Evolutionary conservation across 768 basidiomycete species (phyloP), one percentile per base, ranked within the genome.

Genomic region (Russula sp.): DNA sequence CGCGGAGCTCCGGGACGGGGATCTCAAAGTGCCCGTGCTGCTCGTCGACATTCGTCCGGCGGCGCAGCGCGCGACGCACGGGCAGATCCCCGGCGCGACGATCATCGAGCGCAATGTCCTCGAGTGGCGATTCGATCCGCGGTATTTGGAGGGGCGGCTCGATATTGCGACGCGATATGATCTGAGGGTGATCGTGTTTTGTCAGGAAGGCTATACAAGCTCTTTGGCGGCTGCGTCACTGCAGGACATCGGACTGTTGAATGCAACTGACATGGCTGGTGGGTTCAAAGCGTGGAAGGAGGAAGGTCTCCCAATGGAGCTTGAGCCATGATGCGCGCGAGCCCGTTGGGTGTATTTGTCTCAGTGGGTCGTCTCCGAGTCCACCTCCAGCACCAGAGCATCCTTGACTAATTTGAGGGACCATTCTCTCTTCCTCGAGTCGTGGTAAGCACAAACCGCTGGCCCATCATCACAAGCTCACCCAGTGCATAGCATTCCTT

Each of bases 91-190:
- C 8, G 88, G 89, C 0, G 80, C 88, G n/a, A 74, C 90, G 59
- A 75, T 88, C 58, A 81, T 91, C 62, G 89, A 91, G 69, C 80
- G 89, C 27, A 91, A 88, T 69, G 81, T 84, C 6, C 78, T 92
- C 57, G 90, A 92, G 71, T 90, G 88, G 88, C 80, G 83, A 27
- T 85, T 92, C 66, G 89, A 92, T 73, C 90, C 89, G 5, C 78
- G 87, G 59, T 79, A 75, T 66, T 52, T 56, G 31, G 76, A 80
- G 6, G 76, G 81, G 13, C 77, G 85, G 39, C 73, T 91, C 57
- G 74, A 81, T 1, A 84, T 91, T 66, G 89, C 83, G 27, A 85
- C 89, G 73, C 76, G 88, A 59, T 91, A 88, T 68, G 90, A 91
- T 75, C 70, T 91, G 44, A 74, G 87, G 51, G 79, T 89, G 35